A percentile compares a stretch with the other conserved stretches of the same genome.
Evolutionary conservation across 2,329 filamentous ascomycete species (phyloP).

Genomic region (Aspergillus calidoustus): DNA sequence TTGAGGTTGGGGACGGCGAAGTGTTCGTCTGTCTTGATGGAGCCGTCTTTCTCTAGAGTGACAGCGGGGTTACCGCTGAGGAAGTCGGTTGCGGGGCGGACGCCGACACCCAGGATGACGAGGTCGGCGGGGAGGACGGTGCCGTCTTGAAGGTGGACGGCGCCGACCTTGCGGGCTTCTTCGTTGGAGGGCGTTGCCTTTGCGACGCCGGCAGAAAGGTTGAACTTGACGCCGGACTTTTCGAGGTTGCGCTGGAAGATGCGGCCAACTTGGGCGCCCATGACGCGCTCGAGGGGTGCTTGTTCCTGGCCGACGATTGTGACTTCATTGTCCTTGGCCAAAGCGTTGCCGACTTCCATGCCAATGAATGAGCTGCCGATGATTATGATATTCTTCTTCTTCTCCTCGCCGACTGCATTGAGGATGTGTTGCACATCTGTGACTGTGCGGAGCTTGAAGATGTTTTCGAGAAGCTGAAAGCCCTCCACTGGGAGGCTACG

Average conservation of each 20-base stretch:
- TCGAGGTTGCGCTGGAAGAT: conserved; percentile 81
- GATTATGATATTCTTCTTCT: conserved; percentile 90
- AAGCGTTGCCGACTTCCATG: conserved; percentile 88
- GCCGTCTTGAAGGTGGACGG: conserved; percentile 82
- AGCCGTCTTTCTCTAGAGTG: conserved; percentile 80
- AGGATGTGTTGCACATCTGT: conserved; percentile 78
- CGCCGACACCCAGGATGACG: conserved; percentile 89
- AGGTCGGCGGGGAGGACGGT: conserved; percentile 83
- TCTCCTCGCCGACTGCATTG: conserved; percentile 73
- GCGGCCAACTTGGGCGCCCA: conserved; percentile 79
- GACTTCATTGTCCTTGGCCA: conserved; percentile 81
- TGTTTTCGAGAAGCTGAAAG: conserved; percentile 83
- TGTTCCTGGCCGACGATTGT: conserved; percentile 88
- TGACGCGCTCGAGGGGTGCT: conserved; percentile 80
- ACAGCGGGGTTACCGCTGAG: conserved; percentile 73
- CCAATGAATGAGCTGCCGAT: conserved; percentile 96
- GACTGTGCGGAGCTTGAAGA: conserved; percentile 82
- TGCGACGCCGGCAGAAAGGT: conserved; percentile 79
- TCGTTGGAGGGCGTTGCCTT: conserved; percentile 74
- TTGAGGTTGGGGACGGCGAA: conserved; percentile 77
- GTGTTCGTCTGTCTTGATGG: conserved; percentile 76
- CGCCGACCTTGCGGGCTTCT: conserved; percentile 74
- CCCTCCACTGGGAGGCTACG: conserved; percentile 77
- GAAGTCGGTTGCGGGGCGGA: conserved; percentile 82
- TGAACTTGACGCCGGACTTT: conserved; percentile 86